Base-by-base conservation (phyloP, 306 rosid species). In the Phaseolus lunatus region DNA sequence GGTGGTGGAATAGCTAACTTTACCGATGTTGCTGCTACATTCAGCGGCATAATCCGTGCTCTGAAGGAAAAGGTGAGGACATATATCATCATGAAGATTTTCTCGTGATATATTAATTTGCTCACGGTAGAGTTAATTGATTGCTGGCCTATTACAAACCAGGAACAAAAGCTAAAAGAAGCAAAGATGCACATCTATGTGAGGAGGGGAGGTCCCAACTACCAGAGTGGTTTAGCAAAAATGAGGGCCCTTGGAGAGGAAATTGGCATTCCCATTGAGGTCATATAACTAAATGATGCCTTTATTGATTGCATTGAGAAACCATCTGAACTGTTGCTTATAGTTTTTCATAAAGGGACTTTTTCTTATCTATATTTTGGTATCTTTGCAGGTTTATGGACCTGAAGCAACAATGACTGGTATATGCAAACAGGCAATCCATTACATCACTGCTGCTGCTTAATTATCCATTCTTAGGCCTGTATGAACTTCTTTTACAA, bases 331-430 rank as follows among this genome's bases (percentile, higher is more conserved):
- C 31, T 72, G 14, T 57, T 54, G 64, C 67, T 58, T 13, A 65
- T 45, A 45, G 41, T 12, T 20, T 14, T 61, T 71, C 29, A 39
- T 0, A 49, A 48, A 59, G 54, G 50, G 53, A 35, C 37, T 11
- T 49, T 65, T 8, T 70, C 45, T 81, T 70, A 75, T 79, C 50
- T 47, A 24, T 9, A 78, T 9, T 84, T 71, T 44, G 52, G 68
- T 80, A 29, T 76, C 45, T 83, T 76, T 65, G 7, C 84, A 95
- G 98, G 96, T 95, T 77, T 95, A 95, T 79, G 98, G 98, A 53
- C 98, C 98, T 19, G 98, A 95, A 85, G 97, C 91, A 67, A 95
- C 98, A 49, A 95, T 95, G 98, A 95, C 98, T 18, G 98, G 98
- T 8, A 92, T 95, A 63, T 95, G 98, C 97, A 92, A 92, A 81